Evolutionary conservation across 352 stramenopile genomes (phyloP).

Genomic region (Phytophthora hibernalis): DNA sequence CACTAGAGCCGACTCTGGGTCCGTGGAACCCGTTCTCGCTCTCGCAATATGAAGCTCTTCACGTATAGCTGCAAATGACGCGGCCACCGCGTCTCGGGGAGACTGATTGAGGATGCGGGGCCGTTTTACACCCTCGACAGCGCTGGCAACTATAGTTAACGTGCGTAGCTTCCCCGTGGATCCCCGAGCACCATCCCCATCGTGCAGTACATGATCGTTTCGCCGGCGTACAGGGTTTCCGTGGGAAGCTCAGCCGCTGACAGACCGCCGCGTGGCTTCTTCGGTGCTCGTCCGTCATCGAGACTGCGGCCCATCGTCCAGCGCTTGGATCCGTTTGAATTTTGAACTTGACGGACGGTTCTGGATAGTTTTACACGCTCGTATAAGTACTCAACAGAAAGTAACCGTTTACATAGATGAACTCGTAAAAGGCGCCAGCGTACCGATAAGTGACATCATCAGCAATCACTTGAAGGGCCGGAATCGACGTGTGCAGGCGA

Average conservation of each 20-base stretch:
- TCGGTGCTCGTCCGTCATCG: too few relatives aligned
- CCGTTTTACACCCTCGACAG: neutral
- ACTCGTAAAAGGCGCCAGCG: too few relatives aligned
- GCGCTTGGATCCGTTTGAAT: slow-evolving; percentile 1
- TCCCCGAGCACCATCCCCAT: neutral
- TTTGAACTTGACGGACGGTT: neutral
- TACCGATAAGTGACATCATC: neutral
- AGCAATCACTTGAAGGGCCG: slow-evolving; percentile 1
- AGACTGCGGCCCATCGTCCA: neutral
- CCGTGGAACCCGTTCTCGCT: neutral
- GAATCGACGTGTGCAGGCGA: neutral
- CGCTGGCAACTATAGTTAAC: neutral
- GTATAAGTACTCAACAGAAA: neutral
- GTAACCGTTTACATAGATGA: too few relatives aligned
- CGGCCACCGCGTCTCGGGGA: neutral
- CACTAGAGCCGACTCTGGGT: neutral
- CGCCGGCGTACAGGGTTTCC: too few relatives aligned
- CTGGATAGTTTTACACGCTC: neutral
- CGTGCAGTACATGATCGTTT: too few relatives aligned
- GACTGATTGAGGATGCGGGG: neutral
- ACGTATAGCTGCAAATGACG: slow-evolving; percentile 3
- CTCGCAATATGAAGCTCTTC: neutral
- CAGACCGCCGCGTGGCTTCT: too few relatives aligned
- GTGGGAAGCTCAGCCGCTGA: too few relatives aligned
- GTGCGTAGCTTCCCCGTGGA: neutral